phyloP scores from a whole-genome alignment of 768 basidiomycete genomes.

The Lactarius quietus region DNA sequence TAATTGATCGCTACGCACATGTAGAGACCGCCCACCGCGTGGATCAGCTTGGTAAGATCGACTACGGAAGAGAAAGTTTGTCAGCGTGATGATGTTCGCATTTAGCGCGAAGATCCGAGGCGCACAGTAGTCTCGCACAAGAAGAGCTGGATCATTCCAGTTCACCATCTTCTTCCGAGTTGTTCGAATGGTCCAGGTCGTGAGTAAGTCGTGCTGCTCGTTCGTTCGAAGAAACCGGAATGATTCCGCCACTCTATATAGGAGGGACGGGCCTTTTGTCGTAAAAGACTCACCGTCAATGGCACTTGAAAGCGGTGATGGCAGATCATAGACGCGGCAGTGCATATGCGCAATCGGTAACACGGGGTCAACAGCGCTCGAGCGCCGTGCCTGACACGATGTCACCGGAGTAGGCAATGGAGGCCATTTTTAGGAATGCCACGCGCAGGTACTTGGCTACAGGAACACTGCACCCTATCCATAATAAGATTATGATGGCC shows the following conservation, averaged over 20 bases:
- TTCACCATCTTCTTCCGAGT: not conserved
- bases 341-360: not conserved
- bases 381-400: not conserved
- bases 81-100: not conserved
- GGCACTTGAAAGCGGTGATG: not conserved
- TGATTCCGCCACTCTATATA: not conserved
- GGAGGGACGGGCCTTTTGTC: too few relatives aligned
- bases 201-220: not conserved
- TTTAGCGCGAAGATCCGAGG: not conserved
- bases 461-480: not conserved
- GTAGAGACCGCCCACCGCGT: not conserved
- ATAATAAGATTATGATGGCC: not conserved
- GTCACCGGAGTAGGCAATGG: not conserved
- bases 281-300: not conserved
- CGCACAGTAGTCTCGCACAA: not conserved
- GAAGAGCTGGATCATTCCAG: not conserved
- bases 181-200: too few relatives aligned
- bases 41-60: not conserved
- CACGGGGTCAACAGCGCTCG: not conserved
- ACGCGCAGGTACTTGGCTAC: not conserved
- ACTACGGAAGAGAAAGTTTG: not conserved
- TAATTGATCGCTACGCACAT: not conserved
- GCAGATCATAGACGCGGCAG: not conserved
- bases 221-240: not conserved
- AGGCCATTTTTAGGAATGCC: not conserved